Evolutionary conservation across 179 eudicot species (phyloP).

Genomic region (Monotropa hypopitys): DNA sequence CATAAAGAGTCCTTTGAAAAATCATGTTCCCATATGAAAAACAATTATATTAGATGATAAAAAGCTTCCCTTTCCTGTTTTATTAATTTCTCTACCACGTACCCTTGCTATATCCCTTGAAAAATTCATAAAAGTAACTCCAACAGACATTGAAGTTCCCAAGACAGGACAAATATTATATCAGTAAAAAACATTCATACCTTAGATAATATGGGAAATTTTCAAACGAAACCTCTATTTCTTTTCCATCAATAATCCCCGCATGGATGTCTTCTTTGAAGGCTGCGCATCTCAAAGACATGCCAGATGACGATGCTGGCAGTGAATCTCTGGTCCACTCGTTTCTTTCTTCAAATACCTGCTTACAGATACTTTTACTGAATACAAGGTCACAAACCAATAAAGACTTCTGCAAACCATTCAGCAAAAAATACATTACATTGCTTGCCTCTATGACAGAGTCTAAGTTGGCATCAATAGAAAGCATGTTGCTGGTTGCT

Average conservation of each 20-base stretch:
- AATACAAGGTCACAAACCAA: slow-evolving; percentile 3
- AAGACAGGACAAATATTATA: background rate
- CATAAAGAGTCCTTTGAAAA: too few relatives aligned
- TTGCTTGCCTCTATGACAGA: slow-evolving; percentile 40
- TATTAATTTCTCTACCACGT: background rate
- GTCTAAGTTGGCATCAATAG: slow-evolving; percentile 42
- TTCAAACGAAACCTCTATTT: slow-evolving; percentile 65
- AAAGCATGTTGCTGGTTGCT: slow-evolving; percentile 37
- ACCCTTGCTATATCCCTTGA: background rate
- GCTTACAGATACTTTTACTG: slow-evolving; percentile 9
- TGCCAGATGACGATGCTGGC: slow-evolving; percentile 50
- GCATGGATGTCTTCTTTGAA: slow-evolving; percentile 63
- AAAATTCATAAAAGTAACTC: background rate
- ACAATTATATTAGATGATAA: background rate
- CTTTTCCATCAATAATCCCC: slow-evolving; percentile 51
- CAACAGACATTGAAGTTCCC: background rate
- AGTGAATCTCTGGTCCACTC: slow-evolving; percentile 45
- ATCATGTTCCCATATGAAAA: background rate
- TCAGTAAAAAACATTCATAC: slow-evolving; percentile 17
- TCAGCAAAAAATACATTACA: slow-evolving; percentile 20
- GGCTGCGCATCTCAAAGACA: slow-evolving; percentile 45
- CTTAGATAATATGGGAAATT: slow-evolving; percentile 86
- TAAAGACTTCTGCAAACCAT: slow-evolving; percentile 10
- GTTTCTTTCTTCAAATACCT: slow-evolving; percentile 52
- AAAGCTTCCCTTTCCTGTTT: background rate